These are phyloP conservation scores for Picea sitchensis DNA, from an alignment of 75 land plant species.

Conservation along the genomic window DNA sequence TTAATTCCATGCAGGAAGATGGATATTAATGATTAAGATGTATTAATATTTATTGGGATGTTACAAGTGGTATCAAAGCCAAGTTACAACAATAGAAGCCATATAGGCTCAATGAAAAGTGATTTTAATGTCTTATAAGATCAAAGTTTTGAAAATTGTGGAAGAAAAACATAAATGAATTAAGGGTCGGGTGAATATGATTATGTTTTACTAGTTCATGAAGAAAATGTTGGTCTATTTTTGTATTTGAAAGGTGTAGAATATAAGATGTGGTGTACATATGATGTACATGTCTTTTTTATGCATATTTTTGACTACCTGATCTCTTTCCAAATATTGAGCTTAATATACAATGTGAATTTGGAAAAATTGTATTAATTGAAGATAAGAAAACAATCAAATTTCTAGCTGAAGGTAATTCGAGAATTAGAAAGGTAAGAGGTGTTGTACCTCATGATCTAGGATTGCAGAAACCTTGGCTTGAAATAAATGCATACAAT, in stretches of 20 bases:
- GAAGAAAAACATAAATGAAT: not conserved
- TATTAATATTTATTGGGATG: too few relatives aligned
- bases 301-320: constrained; percentile 91
- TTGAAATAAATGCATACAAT: constrained; percentile 95
- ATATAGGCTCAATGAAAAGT: too few relatives aligned
- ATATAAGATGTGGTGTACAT: constrained; percentile 95
- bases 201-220: constrained; percentile 7
- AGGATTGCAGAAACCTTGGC: constrained; percentile 96
- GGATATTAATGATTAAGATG: too few relatives aligned
- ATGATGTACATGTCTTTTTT: constrained; percentile 85
- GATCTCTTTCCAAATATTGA: constrained; percentile 88
- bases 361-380: constrained; percentile 73
- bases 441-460: constrained; percentile 97
- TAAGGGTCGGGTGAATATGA: not conserved
- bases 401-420: constrained; percentile 80
- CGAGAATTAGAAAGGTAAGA: constrained; percentile 81
- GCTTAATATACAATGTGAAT: constrained; percentile 78
- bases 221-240: constrained; percentile 68
- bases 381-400: constrained; percentile 72
- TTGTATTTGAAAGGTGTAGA: constrained; percentile 90
- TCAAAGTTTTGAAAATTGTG: constrained; percentile 1
- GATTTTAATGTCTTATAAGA: not conserved
- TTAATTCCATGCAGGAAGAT: too few relatives aligned
- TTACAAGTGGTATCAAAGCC: too few relatives aligned
- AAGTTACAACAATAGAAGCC: too few relatives aligned